Evolutionary conservation across 371 early-diverging fungal genomes (phyloP), one percentile per base, ranked within the genome.

Genomic region (Mortierella sp.): DNA sequence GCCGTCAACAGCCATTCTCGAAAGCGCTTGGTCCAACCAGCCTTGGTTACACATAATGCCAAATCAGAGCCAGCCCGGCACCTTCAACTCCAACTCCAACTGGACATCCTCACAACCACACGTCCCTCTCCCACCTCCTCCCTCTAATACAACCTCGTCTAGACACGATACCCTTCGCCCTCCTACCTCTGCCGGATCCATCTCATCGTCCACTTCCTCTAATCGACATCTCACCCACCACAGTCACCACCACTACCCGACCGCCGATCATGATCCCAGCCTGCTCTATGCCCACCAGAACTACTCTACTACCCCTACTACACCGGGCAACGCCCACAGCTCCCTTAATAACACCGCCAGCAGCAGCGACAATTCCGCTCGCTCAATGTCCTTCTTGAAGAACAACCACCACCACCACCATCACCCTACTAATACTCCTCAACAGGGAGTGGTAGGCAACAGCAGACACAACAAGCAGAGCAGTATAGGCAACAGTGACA

Each of bases 11-110:
- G n/a, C 48, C 59, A 59, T 44, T 37, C 19, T 37, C 64, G 28
- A 34, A 34, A 64, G 64, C 64, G 64, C 64, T 64, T 64, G 64
- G 64, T 64, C 64, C 64, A 37, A 64, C 37, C 64, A 34, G 64
- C 73, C 73, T 43, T 67, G 69, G 78, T 73, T 78, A 73, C 73
- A 78, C 78, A 69, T 54, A 72, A 79, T 79, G 75, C 34, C 79
- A 59, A 34, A 74, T 71, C 79, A 74, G 74, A 71, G 73, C 73
- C 79, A 79, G 75, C 31, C 55, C 48, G 53, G 54, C 57, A 55
- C 6, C 74, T 43, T 3, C 50, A 34, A 5, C 73, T 54, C 13
- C 76, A 54, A 24, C 76, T 26, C 31, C 73, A 72, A 75, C 59
- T 78, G 79, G 79, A 67, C 34, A 19, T 69, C 74, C 10, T 28